A percentile compares a stretch with the other conserved stretches of the same genome.
phyloP scores from a whole-genome alignment of 140 eudicot genomes.

The Ambrosia hybrid region DNA sequence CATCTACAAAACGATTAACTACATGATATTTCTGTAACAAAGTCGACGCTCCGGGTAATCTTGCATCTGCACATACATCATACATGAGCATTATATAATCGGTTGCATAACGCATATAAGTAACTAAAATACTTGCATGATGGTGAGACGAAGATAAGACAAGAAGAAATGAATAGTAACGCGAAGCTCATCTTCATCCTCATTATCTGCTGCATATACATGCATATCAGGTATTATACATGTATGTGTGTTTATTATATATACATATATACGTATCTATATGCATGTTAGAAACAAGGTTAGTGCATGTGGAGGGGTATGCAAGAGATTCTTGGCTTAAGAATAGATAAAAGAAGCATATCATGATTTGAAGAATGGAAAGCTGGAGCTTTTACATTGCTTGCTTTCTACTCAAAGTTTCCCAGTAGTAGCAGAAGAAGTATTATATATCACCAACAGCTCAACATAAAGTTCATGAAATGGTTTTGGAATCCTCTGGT shows the following conservation, averaged over 20 bases:
- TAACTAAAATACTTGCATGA: constrained; percentile 20
- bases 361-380: background rate
- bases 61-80: constrained; percentile 29
- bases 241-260: background rate
- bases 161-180: constrained; percentile 33
- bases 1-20: constrained; percentile 31
- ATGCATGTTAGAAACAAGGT: background rate
- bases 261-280: background rate
- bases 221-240: constrained; percentile 14
- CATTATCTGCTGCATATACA: constrained; percentile 1
- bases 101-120: background rate
- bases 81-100: background rate
- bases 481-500: background rate
- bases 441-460: background rate
- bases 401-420: background rate
- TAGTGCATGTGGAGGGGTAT: constrained; percentile 16
- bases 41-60: constrained; percentile 28
- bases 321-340: constrained; percentile 38
- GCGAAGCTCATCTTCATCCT: constrained; percentile 11
- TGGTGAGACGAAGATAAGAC: constrained; percentile 26
- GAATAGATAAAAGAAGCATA: constrained; percentile 17
- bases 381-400: background rate
- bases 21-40: constrained; percentile 25
- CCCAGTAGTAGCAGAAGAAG: background rate
- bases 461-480: background rate